Base-by-base conservation (phyloP, 2,329 filamentous ascomycete species). In the Colletotrichum sojae region DNA sequence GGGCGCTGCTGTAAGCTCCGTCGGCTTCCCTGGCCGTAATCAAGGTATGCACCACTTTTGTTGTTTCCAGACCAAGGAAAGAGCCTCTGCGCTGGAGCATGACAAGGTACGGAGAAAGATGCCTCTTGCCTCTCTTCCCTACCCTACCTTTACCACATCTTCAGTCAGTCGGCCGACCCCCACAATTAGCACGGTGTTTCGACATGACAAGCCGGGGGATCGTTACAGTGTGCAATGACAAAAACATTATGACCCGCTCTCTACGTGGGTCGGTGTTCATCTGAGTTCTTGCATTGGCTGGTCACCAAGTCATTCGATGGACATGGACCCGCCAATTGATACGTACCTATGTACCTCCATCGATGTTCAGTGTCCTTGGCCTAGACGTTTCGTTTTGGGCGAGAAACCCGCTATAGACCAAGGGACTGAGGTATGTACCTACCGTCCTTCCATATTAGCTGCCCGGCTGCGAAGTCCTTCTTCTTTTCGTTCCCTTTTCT, bases 131-230 rank as follows among this genome's bases (percentile, higher is more conserved):
- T 51, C 57, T 48, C 40, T 58, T 31, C 16, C 31, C 31, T 36
- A 36, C 6, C 6, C 8, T 36, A 36, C 31, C 8, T 2, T 9
- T 27, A 40, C 58, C 58, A 51, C 20, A 36, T 61, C 40, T 13
- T 45, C 59, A 36, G 36, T 54, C 49, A 31, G 58, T 62, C 36
- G 25, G 31, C 20, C 2, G 20, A 12, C 39, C 39, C 31, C 36
- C 63, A 58, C 63, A 20, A 22, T n/a, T 53, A 12, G 39, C 59
- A 63, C 45, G 45, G 52, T 67, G 58, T 56, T 63, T 56, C 22
- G 16, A 48, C 64, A 36, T 25, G 15, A 27, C 52, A 45, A 39
- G 53, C 46, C 0, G 3, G 46, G 9, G 60, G 15, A 2, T 6
- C 4, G 27, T 12, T 48, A 68, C 65, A 58, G 60, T 64, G 65